Conservation (phyloP, 2,329 filamentous ascomycete genomes). For the Neoarthrinium moseri region DNA sequence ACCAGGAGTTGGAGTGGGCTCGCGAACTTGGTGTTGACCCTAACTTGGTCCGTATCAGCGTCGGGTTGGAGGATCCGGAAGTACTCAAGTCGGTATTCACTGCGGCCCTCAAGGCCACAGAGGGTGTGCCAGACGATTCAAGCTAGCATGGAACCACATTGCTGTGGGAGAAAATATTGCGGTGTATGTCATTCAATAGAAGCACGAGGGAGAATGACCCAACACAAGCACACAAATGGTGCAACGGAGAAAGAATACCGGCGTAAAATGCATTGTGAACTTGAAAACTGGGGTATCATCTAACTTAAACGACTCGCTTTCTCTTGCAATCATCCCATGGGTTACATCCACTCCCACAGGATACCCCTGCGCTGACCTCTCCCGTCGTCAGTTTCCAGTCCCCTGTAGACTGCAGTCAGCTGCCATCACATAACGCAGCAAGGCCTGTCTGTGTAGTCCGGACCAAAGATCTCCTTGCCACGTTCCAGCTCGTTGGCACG, state of each 20-base stretch:
- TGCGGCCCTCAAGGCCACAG: conserved; percentile 65
- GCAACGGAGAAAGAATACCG: no score
- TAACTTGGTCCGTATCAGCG: conserved; percentile 80
- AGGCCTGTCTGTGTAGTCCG: conserved; percentile 57
- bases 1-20: conserved; percentile 89
- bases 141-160: neutral
- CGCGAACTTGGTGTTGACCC: conserved; percentile 77
- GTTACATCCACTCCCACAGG: no score
- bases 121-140: conserved; percentile 13
- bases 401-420: neutral
- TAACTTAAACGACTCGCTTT: neutral
- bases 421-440: conserved; percentile 59
- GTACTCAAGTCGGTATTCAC: conserved; percentile 64
- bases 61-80: conserved; percentile 79
- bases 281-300: conserved; percentile 2
- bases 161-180: neutral
- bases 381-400: no score
- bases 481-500: conserved; percentile 72
- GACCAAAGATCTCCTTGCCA: conserved; percentile 71
- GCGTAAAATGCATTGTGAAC: no score
- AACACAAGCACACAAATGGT: no score
- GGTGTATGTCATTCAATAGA: neutral
- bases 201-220: neutral
- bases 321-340: no score
- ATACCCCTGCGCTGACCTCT: no score